Base-by-base conservation (phyloP, 129 eudicot species). In the Tagetes erecta region DNA sequence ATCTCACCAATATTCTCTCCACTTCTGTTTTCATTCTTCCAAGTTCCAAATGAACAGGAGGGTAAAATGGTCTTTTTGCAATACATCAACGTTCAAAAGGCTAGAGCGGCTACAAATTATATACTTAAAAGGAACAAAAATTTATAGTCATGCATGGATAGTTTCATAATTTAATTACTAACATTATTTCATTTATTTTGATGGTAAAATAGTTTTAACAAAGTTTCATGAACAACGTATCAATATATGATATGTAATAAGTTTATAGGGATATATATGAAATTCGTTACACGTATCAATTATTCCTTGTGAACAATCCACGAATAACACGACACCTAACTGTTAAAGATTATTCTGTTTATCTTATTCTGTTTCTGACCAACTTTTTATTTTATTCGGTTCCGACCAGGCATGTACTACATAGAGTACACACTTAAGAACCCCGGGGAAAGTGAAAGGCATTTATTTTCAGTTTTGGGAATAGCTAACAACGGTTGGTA, bases 391-490 rank as follows among this genome's bases (percentile, higher is more conserved):
- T 8, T 76, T 13, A 73, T 46, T 33, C 46, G 2, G 59, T 14
- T 83, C 8, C 59, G 59, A 37, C 9, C 86, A 94, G 98, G 98
- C n/a, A 80, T 95, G 68, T 95, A 95, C 77, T 95, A 88, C 86
- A 74, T 95, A 49, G 97, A 88, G 82, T 95, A 95, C 87, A 84
- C 99, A 12, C 88, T 91, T 50, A 74, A 80, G 80, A 91, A 87
- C 40, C 99, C 99, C 0, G 96, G 97, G 14, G 99, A 91, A 80
- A 91, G 90, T 75, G 83, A 81, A 67, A 85, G 96, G 81, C 93
- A 91, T 82, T 76, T 95, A 51, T 79, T 42, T 79, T 85, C 99
- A 13, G 94, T 84, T 74, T 78, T 95, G 35, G 96, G 99, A 44
- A 76, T 95, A 40, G 94, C 94, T 41, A 80, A 87, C 81, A 95